Conservation (phyloP, 306 rosid species). For the Herpetospermum pedunculosum region DNA sequence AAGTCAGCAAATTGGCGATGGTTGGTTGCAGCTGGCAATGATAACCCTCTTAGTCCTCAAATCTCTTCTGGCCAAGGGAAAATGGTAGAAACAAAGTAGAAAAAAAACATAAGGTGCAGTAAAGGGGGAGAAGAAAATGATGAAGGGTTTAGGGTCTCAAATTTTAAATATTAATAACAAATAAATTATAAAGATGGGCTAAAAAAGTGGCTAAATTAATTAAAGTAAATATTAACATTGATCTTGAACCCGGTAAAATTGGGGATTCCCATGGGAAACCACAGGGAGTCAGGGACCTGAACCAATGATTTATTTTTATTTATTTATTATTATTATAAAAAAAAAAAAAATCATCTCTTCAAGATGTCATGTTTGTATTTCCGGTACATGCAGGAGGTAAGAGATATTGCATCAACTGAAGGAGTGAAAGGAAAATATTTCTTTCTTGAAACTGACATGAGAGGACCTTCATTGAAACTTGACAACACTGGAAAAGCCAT, state of each 20-base stretch:
- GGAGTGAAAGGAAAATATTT: conserved; percentile 72
- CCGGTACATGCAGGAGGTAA: conserved; percentile 50
- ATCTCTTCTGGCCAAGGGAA: background rate
- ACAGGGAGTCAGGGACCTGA: background rate
- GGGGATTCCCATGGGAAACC: background rate
- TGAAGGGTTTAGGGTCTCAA: background rate
- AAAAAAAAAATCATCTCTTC: too few relatives aligned
- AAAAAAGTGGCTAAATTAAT: background rate
- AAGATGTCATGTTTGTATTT: background rate
- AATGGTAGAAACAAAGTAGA: background rate
- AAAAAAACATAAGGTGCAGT: background rate
- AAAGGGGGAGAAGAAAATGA: background rate
- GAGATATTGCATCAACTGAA: conserved; percentile 68
- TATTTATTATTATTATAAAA: too few relatives aligned
- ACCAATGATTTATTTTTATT: background rate
- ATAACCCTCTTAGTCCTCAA: background rate
- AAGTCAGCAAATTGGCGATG: background rate
- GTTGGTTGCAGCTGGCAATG: background rate
- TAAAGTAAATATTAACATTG: background rate
- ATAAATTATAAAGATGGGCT: background rate
- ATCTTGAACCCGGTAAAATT: background rate
- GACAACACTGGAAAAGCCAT: conserved; percentile 90
- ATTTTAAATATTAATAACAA: background rate
- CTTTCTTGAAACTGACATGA: conserved; percentile 72
- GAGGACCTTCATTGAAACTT: conserved; percentile 75